Evolutionary conservation across 140 eudicot genomes (phyloP).

Genomic region (Eryngium alpinum): DNA sequence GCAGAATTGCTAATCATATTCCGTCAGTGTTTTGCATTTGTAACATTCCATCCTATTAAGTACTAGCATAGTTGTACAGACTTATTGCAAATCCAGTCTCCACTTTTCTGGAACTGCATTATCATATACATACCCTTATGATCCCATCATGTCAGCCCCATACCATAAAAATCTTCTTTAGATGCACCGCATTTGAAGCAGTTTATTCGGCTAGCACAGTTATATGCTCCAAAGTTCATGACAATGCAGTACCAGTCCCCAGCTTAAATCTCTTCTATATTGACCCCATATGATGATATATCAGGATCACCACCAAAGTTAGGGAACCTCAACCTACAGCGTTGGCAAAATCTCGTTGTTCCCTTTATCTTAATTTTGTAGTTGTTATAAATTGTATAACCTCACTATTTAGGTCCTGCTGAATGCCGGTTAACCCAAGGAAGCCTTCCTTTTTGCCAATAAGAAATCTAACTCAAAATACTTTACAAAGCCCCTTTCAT

Average conservation of each 20-base stretch:
- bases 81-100: conserved; percentile 95
- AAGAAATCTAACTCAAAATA: too few species aligned
- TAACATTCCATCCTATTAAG: conserved; percentile 80
- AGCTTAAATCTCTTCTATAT: conserved; percentile 49
- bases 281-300: conserved; percentile 42
- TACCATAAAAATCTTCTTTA: conserved; percentile 40
- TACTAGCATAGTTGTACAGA: conserved; percentile 80
- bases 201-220: conserved; percentile 80
- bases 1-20: conserved; percentile 36
- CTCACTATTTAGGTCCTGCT: too few species aligned
- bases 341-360: conserved; percentile 83
- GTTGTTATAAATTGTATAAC: too few species aligned
- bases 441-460: too few species aligned
- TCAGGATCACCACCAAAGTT: conserved; percentile 55
- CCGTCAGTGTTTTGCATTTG: conserved; percentile 66
- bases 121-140: conserved; percentile 25
- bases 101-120: conserved; percentile 57
- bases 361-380: too few species aligned
- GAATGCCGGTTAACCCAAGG: too few species aligned
- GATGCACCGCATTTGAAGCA: conserved; percentile 69
- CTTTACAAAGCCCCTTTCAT: too few species aligned
- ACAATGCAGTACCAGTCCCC: conserved; percentile 93
- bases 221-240: conserved; percentile 75
- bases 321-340: conserved; percentile 72
- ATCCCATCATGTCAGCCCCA: conserved; percentile 33